Conservation (phyloP, 345 rosid species). For the Microthlaspi erraticum region DNA sequence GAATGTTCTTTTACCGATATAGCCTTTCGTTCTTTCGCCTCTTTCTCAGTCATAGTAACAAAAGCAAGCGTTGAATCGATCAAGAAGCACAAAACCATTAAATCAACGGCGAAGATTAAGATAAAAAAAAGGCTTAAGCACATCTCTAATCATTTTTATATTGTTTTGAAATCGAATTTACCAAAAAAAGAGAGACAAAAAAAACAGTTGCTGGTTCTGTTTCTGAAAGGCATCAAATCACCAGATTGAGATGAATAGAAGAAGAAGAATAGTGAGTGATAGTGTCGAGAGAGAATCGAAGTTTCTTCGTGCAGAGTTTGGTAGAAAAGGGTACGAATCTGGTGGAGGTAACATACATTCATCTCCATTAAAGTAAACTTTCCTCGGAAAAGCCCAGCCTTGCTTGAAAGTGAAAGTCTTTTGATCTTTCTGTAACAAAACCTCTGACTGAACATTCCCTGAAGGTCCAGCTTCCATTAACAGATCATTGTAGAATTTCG, state of each 20-base stretch:
- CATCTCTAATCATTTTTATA: conserved; percentile 6
- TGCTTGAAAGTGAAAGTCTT: conserved; percentile 81
- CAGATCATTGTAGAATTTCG: conserved; percentile 74
- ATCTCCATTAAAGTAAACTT: conserved; percentile 91
- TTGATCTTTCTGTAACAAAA: conserved; percentile 76
- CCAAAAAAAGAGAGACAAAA: neutral
- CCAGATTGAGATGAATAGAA: conserved; percentile 44
- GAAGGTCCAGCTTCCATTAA: conserved; percentile 88
- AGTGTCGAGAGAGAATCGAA: conserved; percentile 39
- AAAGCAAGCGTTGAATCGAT: conserved; percentile 6
- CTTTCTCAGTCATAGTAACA: neutral
- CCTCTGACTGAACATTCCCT: conserved; percentile 90
- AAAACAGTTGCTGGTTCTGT: conserved; percentile 14
- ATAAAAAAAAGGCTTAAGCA: conserved; percentile 7
- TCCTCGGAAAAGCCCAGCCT: conserved; percentile 94
- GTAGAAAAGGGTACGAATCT: conserved; percentile 79
- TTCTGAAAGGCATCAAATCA: conserved; percentile 37
- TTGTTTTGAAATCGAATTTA: neutral
- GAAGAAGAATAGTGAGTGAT: conserved; percentile 40
- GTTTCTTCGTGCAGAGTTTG: conserved; percentile 55
- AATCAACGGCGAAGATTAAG: conserved; percentile 19
- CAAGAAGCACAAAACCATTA: conserved; percentile 13
- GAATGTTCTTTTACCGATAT: neutral
- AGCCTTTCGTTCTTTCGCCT: neutral
- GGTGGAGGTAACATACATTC: conserved; percentile 92